phyloP scores from a whole-genome alignment of 2,329 filamentous ascomycete genomes.

The Verticillium isaacii region DNA sequence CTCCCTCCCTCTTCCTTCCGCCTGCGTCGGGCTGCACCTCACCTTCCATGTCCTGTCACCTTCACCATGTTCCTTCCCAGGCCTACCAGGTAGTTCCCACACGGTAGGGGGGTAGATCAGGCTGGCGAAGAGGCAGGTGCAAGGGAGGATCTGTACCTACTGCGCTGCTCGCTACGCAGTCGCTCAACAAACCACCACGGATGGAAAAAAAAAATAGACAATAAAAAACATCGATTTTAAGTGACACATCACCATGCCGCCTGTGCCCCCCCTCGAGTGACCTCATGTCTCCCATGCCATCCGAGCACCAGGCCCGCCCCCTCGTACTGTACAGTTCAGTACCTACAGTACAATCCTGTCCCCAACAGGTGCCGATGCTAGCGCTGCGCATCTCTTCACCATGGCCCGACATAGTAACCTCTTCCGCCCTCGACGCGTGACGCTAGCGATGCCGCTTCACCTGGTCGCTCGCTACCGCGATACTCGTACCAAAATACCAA shows the following conservation, averaged over 20 bases:
- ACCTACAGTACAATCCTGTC: not conserved
- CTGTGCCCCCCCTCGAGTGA: not conserved
- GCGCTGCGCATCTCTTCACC: not conserved
- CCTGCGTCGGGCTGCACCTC: not conserved
- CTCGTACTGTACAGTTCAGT: too few relatives aligned
- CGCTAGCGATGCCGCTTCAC: not conserved
- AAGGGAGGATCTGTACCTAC: too few relatives aligned
- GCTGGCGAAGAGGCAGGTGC: too few relatives aligned
- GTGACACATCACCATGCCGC: not conserved
- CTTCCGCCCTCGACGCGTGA: not conserved
- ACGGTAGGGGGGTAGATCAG: not conserved
- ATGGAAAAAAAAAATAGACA: not conserved
- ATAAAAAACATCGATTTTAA: not conserved
- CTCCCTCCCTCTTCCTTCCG: not conserved
- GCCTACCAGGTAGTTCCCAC: too few relatives aligned
- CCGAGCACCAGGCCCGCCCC: too few relatives aligned
- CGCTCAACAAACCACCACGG: not conserved
- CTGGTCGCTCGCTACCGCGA: not conserved
- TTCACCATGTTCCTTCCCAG: not conserved
- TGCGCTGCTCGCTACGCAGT: not conserved
- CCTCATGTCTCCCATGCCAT: not conserved
- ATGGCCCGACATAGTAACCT: not conserved
- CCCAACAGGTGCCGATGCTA: not conserved
- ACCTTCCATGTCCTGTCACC: not conserved
- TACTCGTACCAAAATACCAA: not conserved